These are phyloP conservation scores for Schwanniomyces yamadae DNA, from an alignment of 805 yeast genomes.

Conservation along the genomic window DNA sequence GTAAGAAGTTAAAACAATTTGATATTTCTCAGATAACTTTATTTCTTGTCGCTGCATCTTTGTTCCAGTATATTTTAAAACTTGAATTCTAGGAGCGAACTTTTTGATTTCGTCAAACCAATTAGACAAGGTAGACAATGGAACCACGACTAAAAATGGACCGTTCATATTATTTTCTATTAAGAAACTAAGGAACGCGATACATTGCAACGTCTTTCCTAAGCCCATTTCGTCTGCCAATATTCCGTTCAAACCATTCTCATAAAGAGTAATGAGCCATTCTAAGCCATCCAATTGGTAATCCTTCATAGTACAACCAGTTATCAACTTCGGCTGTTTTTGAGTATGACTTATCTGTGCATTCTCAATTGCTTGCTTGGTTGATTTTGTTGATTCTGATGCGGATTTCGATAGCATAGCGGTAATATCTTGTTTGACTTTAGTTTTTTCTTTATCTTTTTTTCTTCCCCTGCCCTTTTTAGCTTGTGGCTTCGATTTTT, in stretches of 20 bases:
- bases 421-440: slow-evolving; percentile 13
- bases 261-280: slow-evolving; percentile 85
- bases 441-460: slow-evolving; percentile 12
- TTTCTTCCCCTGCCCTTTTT: slow-evolving; percentile 6
- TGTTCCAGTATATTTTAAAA: slow-evolving; percentile 62
- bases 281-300: slow-evolving; percentile 89
- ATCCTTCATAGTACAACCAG: slow-evolving; percentile 63
- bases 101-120: slow-evolving; percentile 74
- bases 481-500: slow-evolving; percentile 7
- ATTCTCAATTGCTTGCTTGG: slow-evolving; percentile 22
- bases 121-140: slow-evolving; percentile 79
- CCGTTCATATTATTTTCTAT: slow-evolving; percentile 77
- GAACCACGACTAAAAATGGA: slow-evolving; percentile 77
- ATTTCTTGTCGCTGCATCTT: slow-evolving; percentile 54
- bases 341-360: slow-evolving; percentile 20
- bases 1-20: slow-evolving; percentile 76
- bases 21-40: slow-evolving; percentile 29
- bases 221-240: slow-evolving; percentile 98
- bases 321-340: slow-evolving; percentile 31
- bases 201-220: slow-evolving; percentile 90
- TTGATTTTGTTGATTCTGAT: slow-evolving; percentile 16
- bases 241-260: slow-evolving; percentile 93
- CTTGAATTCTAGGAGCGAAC: slow-evolving; percentile 72
- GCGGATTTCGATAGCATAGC: slow-evolving; percentile 17
- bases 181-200: slow-evolving; percentile 71